Base-by-base conservation (phyloP, 2,329 filamentous ascomycete genomes). In the Cladosporium sphaerospermum region DNA sequence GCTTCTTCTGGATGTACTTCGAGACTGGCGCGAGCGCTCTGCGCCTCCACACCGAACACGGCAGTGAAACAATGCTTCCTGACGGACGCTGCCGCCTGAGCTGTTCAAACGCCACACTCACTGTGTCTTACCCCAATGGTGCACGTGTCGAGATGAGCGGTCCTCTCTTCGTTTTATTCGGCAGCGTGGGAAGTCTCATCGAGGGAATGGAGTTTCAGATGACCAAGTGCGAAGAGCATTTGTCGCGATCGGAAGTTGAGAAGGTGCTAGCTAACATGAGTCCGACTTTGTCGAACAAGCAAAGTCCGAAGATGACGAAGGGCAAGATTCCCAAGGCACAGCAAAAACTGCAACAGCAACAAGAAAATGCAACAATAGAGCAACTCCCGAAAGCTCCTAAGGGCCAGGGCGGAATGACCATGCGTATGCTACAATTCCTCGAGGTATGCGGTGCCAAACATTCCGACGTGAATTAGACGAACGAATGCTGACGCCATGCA, bases 1-100 rank as follows among this genome's bases (percentile, higher is more conserved):
- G 92, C 63, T 97, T 93, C 69, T 96, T 96, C 67, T 83, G 87
- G 62, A 91, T 89, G 0, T 86, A 95, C 63, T 96, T 93, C 67
- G 85, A 86, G 54, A 92, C 89, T 56, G 91, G 90, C 6, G 84
- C 96, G 52, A 86, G 82, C 61, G 88, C 84, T 52, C 88, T 97
- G 62, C 89, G 96, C 67, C 80, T 97, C 66, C 82, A 90, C 18
- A 79, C 95, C 62, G 90, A 95, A 61, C 84, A 82, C 36, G 73
- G 79, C 13, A 74, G 72, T 28, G 82, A 86, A 60, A 76, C 72
- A 36, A 71, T 75, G 42, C 68, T 87, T 34, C 75, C 79, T 1
- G 81, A 79, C 53, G 83, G 85, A 45, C 82, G 82, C 43, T 83
- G 87, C 62, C 84, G 84, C 61, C 85, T 96, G 18, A 86, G 89